Base-by-base conservation (phyloP, 2,329 filamentous ascomycete species). In the Fusarium sp. region DNA sequence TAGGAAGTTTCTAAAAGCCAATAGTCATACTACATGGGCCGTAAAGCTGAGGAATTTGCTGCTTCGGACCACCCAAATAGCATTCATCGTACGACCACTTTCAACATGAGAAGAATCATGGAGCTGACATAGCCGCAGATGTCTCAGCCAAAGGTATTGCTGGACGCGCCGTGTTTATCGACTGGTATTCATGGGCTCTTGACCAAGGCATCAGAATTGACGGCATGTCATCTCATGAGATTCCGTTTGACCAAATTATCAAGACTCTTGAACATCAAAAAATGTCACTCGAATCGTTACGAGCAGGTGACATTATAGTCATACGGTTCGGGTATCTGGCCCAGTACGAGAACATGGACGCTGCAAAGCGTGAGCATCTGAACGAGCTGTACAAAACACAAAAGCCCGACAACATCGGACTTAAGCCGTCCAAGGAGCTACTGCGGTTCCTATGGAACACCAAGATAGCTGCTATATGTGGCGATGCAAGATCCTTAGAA, bases 401-500 rank as follows among this genome's bases (percentile, higher is more conserved):
- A 18, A 64, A 64, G 6, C 61, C 63, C 7, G 62, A 70, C 2
- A 72, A 70, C 46, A 70, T 81, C n/a, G 82, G 82, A 2, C 75
- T 83, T 4, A 76, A 82, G 63, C 75, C 74, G 8, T 74, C 73
- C 0, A 72, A 72, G 23, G 78, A 77, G n/a, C 75, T 77, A 0
- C 37, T 80, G 16, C 53, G 75, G 16, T 84, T 79, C 74, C 75
- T 84, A 2, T 84, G 82, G 83, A 74, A 80, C 15, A 75, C 68
- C 4, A 73, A 78, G 11, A 80, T 84, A 45, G 76, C 77, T 0
- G 83, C 82, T 3, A 79, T 83, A 5, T 81, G 80, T 26, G 78
- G 80, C 10, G 78, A 80, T 60, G 75, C 77, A 5, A 77, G 78
- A 3, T 78, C 76, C 3, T 80, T 84, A 40, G 83, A 84, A 62